Percentiles rank a stretch among this genome's conserved stretches.
These are phyloP conservation scores for Besnoitia besnoiti DNA, from an alignment of 169 alveolate species.

Conservation along the genomic window DNA sequence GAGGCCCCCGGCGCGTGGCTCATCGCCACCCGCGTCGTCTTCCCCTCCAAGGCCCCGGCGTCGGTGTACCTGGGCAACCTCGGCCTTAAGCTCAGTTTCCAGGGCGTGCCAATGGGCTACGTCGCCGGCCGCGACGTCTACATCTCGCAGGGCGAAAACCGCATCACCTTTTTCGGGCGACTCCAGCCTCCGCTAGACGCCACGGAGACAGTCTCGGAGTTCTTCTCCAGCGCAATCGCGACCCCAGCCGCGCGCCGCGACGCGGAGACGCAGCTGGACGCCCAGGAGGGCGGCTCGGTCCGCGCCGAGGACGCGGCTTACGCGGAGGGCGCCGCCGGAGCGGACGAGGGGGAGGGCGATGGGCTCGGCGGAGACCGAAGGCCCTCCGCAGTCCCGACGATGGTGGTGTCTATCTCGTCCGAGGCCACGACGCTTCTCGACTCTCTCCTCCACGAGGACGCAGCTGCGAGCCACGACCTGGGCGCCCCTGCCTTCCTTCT, in stretches of 20 bases:
- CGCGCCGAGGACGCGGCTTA: background rate
- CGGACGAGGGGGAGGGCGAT: background rate
- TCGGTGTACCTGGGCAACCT: constrained; percentile 14
- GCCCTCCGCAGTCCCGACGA: background rate
- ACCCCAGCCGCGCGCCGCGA: background rate
- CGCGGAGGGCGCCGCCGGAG: background rate
- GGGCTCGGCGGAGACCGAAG: background rate
- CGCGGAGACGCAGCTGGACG: background rate
- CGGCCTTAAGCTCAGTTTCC: background rate
- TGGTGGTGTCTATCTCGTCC: background rate
- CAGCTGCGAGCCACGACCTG: background rate
- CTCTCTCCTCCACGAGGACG: background rate
- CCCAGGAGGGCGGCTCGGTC: background rate
- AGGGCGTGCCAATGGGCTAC: background rate
- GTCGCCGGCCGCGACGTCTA: background rate
- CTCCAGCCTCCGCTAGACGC: constrained; percentile 20
- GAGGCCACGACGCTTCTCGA: background rate
- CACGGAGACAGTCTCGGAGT: background rate
- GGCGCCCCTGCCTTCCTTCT: background rate
- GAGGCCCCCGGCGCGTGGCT: constrained; percentile 42
- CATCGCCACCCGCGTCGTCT: background rate
- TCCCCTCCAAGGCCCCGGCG: constrained; percentile 23
- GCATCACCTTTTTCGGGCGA: background rate
- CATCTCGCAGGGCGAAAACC: background rate
- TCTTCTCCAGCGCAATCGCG: constrained; percentile 11